These are phyloP conservation scores for Fusarium verrucosum DNA, from an alignment of 2,329 filamentous ascomycete genomes.

Conservation along the genomic window DNA sequence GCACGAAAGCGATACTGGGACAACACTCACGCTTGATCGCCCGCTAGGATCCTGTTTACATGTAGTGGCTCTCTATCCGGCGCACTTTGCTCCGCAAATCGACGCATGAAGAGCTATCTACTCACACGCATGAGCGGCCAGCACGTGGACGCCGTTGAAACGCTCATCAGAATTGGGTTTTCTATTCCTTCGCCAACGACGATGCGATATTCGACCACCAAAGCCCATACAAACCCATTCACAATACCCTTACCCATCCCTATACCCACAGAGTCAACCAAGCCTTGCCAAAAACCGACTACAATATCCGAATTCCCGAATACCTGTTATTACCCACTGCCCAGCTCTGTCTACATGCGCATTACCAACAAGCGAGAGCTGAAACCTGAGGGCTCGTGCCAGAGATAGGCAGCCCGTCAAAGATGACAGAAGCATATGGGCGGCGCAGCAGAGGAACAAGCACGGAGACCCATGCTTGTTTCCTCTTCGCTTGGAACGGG, in stretches of 20 bases:
- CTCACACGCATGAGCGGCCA: neutral
- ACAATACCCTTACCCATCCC: neutral
- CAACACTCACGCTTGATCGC: slow-evolving; percentile 50
- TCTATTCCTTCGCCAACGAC: neutral
- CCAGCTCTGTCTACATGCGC: neutral
- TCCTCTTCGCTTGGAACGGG: slow-evolving; percentile 1
- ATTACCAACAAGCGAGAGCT: slow-evolving; percentile 23
- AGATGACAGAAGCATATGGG: slow-evolving; percentile 2
- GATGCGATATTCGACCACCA: neutral
- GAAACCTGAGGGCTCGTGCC: slow-evolving; percentile 17
- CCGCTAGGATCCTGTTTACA: slow-evolving; percentile 8
- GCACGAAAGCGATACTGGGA: slow-evolving; percentile 66
- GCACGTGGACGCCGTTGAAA: neutral
- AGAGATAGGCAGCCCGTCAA: neutral
- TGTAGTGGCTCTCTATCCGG: slow-evolving; percentile 5
- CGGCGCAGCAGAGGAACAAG: slow-evolving; percentile 1
- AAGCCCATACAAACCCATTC: no score
- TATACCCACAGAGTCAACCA: neutral
- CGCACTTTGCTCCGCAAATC: neutral
- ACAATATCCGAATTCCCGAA: slow-evolving; percentile 17
- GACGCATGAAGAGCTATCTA: neutral
- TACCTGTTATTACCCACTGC: slow-evolving; percentile 1
- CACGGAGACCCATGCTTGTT: neutral
- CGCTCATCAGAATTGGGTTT: neutral
- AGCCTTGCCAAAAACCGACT: slow-evolving; percentile 1